phyloP scores from a whole-genome alignment of 208 protist genomes.

The Trypanosomatidae sp. region DNA sequence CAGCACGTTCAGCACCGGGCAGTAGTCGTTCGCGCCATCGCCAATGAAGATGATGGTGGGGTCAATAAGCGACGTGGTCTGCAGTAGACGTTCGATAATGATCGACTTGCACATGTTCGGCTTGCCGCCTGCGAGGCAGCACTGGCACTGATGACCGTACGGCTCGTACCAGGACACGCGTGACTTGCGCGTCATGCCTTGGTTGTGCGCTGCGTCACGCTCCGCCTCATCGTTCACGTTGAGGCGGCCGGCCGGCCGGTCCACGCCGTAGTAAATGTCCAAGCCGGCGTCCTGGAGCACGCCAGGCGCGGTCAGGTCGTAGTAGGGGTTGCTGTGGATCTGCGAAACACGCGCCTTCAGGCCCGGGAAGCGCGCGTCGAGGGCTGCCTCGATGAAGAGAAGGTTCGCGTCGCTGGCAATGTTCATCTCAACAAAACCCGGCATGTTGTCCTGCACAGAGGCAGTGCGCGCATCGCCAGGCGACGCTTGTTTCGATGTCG shows the following conservation, averaged over 20 bases:
- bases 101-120: constrained; percentile 89
- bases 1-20: constrained; percentile 75
- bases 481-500: not conserved
- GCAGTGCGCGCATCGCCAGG: constrained; percentile 4
- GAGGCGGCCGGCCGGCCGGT: constrained; percentile 2
- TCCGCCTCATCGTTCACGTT: constrained; percentile 51
- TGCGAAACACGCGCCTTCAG: constrained; percentile 48
- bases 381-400: constrained; percentile 74
- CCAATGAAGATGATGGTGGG: constrained; percentile 88
- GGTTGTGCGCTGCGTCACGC: constrained; percentile 53
- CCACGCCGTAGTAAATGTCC: constrained; percentile 15
- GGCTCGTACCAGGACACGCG: constrained; percentile 83
- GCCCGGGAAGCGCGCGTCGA: constrained; percentile 54
- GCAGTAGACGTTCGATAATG: constrained; percentile 74
- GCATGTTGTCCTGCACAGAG: constrained; percentile 13
- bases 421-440: constrained; percentile 62
- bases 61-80: constrained; percentile 77
- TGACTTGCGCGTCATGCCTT: constrained; percentile 34
- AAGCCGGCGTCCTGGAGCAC: constrained; percentile 4
- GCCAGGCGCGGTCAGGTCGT: constrained; percentile 39
- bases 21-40: constrained; percentile 86
- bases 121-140: constrained; percentile 45
- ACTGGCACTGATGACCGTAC: constrained; percentile 58
- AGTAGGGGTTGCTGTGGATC: constrained; percentile 88
- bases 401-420: constrained; percentile 84